Evolutionary conservation across 2,329 filamentous ascomycete species (phyloP).

Genomic region (Penicillium sp.): DNA sequence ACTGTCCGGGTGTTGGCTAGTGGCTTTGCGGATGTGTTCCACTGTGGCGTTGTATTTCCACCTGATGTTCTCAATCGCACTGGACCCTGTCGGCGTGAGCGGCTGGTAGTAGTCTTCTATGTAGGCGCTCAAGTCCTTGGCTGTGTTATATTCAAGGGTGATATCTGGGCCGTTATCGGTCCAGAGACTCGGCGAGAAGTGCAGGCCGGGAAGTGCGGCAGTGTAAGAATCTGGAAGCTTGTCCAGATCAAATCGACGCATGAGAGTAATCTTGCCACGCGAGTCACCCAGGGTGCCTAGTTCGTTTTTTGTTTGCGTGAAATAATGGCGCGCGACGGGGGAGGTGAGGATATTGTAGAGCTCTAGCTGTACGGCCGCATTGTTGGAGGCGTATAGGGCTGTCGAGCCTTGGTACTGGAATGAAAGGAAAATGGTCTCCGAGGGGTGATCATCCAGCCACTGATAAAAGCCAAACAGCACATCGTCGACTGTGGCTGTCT

Average conservation of each 20-base stretch:
- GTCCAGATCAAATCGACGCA: constrained; percentile 50
- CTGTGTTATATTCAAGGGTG: constrained; percentile 44
- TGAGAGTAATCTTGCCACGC: constrained; percentile 43
- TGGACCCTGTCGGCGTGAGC: constrained; percentile 29
- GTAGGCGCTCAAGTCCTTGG: constrained; percentile 42
- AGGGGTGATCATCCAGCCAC: constrained; percentile 51
- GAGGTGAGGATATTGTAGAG: constrained; percentile 45
- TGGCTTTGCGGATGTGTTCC: constrained; percentile 43
- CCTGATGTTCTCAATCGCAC: constrained; percentile 41
- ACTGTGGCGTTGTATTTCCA: constrained; percentile 49
- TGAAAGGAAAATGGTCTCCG: constrained; percentile 49
- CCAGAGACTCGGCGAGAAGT: constrained; percentile 49
- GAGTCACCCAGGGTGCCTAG: constrained; percentile 39
- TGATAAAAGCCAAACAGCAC: constrained; percentile 51
- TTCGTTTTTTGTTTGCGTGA: constrained; percentile 40
- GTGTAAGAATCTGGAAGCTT: constrained; percentile 37
- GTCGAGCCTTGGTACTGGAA: constrained; percentile 49
- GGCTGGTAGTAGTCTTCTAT: constrained; percentile 54
- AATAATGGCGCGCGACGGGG: constrained; percentile 40
- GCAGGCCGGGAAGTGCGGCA: constrained; percentile 47
- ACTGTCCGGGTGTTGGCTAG: constrained; percentile 33
- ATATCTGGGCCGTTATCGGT: constrained; percentile 46
- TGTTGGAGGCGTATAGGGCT: constrained; percentile 26
- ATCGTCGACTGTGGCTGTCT: constrained; percentile 46
- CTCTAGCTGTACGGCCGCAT: constrained; percentile 39